Evolutionary conservation across 805 yeast species (phyloP), one percentile per base, ranked within the genome.

Genomic region (Kluyveromyces siamensis): DNA sequence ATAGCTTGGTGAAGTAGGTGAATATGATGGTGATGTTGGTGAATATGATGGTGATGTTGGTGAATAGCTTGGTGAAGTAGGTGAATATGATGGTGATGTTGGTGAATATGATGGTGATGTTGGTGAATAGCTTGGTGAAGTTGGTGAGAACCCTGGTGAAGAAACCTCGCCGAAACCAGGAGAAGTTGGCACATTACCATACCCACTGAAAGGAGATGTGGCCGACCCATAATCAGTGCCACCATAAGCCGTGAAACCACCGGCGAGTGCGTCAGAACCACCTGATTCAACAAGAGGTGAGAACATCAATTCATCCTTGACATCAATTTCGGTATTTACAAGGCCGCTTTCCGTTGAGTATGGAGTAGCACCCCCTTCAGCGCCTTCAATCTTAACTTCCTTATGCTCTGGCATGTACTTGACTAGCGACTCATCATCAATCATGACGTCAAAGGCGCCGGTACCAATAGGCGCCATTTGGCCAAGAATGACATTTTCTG

Each of bases 391-490:
- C 46, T 61, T 65, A 8, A 62, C 61, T 19, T 70, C 62, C 50
- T 67, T 72, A 48, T 65, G 70, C 44, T 68, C 72, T n/a, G 76
- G 70, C 70, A 66, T 66, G 48, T 65, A 66, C 40, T 68, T 72
- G 41, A 83, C 81, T 63, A 91, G 74, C 74, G 88, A 81, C 61
- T 81, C 81, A 59, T 93, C 98, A 67, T 93, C 96, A 52, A 93
- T 83, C 82, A 87, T 82, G 37, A 93, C 91, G 65, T 93, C 98
- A 63, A 93, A 93, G 0, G 96, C 84, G 65, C 99, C 99, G 2
- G 99, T 93, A 69, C 99, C 99, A 59, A 93, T 79, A 51, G 99
- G 98, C 19, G 99, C 98, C 77, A 93, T 79, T 75, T 93, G 99
- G 45, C 99, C 99, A 62, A 93, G 79, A 74, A 93, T 87, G 51